Evolutionary conservation across 306 rosid genomes (phyloP), one percentile per base, ranked within the genome.

Genomic region (Rosa multiflora): DNA sequence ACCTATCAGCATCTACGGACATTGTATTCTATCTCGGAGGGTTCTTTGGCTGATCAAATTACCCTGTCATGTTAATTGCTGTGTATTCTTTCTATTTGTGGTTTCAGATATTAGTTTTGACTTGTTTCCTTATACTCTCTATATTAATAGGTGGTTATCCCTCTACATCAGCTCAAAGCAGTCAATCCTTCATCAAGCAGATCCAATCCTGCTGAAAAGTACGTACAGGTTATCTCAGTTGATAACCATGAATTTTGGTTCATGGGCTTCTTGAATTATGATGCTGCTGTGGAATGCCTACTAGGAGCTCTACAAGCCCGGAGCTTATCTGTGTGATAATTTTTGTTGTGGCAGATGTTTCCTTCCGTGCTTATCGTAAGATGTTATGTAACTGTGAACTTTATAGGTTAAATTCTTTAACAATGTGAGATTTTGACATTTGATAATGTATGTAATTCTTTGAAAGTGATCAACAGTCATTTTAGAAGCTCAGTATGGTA

Each of bases 201-300:
- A 72, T 26, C 74, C 62, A 93, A 91, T 72, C 82, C 96, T 21
- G 76, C 91, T 52, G 99, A 93, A 85, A 93, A 88, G 72, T 95
- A 88, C 85, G 67, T 95, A 53, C 97, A 95, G 89, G 90, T 91
- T 69, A 88, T 89, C 78, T 88, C 98, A 1, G 79, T 79, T 2
- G 98, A 96, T 76, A 89, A 93, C 76, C 92, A 89, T 61, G 99
- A 96, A 74, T 93, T 96, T 88, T 96, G 99, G 99, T 93, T 96
- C 59, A 90, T 91, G 99, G 99, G 97, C 8, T 96, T 96, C 83
- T 81, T 93, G 72, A 87, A 86, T 78, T 96, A 96, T 61, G 92
- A 85, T 0, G 89, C 81, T 70, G 97, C 98, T 52, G 83, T 85
- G 80, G 85, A 81, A 20, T 67, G 37, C 84, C 89, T 96, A 76